Evolutionary conservation across 2,329 filamentous ascomycete species (phyloP), one percentile per base, ranked within the genome.

Genomic region (Colletotrichum navitas): DNA sequence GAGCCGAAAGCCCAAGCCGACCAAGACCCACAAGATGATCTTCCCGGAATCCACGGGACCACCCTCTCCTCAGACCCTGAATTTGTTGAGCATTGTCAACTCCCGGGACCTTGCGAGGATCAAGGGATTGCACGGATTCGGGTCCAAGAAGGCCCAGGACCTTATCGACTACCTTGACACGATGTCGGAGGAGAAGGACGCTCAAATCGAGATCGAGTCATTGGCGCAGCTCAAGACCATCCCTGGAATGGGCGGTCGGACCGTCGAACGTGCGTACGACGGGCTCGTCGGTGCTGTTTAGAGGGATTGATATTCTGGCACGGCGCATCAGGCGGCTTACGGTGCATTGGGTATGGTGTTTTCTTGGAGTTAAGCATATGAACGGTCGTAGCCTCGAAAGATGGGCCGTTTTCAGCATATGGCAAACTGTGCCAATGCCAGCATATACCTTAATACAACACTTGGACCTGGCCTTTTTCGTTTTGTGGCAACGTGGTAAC

Each of bases 1-100:
- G 74, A 70, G 77, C 54, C 77, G 77, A 63, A 79, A 78, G 61
- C 74, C 78, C 16, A 84, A 78, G 71, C 73, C 76, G 51, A 59
- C 67, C 4, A 81, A 79, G 74, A 63, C 75, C 72, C 55, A 70
- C 54, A 75, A 74, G 72, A 72, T 73, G 41, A 60, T 77, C 36
- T 68, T 81, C 32, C 73, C 77, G 0, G 86, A 87, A 49, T 82
- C 85, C 18, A 84, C 85, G 16, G 81, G 81, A 10, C 81, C 74
- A 58, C 77, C 71, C 51, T 81, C 89, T 1, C 90, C 90, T 1
- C 85, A 89, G 4, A 91, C 91, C 8, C 85, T 85, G 73, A 87
- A 88, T 71, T 82, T 94, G 2, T 85, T 94, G 2, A 84, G 88
- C 58, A 91, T 94, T 76, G 88, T 94, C 81, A 94, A 94, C 83